These are phyloP conservation scores for Nakazawaea siamensis DNA, from an alignment of 805 yeast genomes.

Conservation along the genomic window DNA sequence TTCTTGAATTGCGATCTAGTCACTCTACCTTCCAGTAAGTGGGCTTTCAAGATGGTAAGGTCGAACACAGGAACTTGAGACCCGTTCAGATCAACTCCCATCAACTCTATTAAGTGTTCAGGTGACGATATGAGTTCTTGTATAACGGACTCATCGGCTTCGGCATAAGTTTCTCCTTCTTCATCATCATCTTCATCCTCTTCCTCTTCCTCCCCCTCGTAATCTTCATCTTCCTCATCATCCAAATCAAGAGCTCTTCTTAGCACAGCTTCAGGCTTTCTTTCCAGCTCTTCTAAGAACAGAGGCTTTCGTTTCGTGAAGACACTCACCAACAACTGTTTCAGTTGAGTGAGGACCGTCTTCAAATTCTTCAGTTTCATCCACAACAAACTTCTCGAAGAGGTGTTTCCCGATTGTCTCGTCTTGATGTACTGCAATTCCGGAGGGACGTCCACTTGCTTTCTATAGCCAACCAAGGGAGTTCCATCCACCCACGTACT, in stretches of 20 bases:
- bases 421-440: slow-evolving; percentile 18
- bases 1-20: slow-evolving; percentile 22
- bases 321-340: slow-evolving; percentile 6
- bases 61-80: slow-evolving; percentile 4
- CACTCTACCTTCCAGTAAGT: slow-evolving; percentile 4
- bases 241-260: slow-evolving; percentile 20
- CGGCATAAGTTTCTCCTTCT: slow-evolving; percentile 6
- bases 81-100: slow-evolving; percentile 1
- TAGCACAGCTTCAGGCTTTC: slow-evolving; percentile 14
- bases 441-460: not conserved
- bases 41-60: slow-evolving; percentile 11
- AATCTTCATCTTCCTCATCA: slow-evolving; percentile 11
- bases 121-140: slow-evolving; percentile 11
- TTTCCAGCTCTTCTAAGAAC: slow-evolving; percentile 1
- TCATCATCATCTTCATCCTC: slow-evolving; percentile 4
- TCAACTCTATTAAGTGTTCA: slow-evolving; percentile 9
- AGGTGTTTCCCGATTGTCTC: slow-evolving; percentile 15
- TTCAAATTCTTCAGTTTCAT: slow-evolving; percentile 11
- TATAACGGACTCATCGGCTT: slow-evolving; percentile 5
- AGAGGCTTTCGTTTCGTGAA: slow-evolving; percentile 1
- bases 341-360: slow-evolving; percentile 6
- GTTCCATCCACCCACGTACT: slow-evolving; percentile 49
- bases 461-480: too few species aligned
- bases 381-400: slow-evolving; percentile 15
- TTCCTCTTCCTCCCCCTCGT: not conserved